phyloP scores from a whole-genome alignment of 345 rosid genomes.

The Melaleuca quinquenervia region DNA sequence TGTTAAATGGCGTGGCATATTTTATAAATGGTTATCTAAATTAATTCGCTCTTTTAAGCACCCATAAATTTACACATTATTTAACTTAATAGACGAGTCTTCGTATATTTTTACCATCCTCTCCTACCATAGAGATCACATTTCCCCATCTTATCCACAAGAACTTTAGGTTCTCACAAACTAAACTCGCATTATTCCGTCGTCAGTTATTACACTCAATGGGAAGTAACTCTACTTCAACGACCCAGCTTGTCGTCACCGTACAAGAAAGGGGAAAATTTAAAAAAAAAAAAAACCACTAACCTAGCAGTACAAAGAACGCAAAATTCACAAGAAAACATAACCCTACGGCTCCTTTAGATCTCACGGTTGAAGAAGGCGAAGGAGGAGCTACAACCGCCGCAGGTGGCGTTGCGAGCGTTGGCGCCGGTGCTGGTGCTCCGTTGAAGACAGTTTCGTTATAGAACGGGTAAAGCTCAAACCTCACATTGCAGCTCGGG shows the following conservation, averaged over 20 bases:
- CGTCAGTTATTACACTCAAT: not conserved
- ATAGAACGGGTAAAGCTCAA: constrained; percentile 24
- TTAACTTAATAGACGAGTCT: not conserved
- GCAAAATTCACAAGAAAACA: not conserved
- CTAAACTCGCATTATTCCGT: not conserved
- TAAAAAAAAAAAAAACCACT: not conserved
- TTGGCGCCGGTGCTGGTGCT: not conserved
- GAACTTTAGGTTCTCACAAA: not conserved
- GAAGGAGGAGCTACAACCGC: not conserved
- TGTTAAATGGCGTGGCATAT: not conserved
- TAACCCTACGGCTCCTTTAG: not conserved
- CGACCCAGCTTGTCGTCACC: not conserved
- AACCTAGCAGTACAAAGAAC: not conserved
- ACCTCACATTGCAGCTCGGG: constrained; percentile 33
- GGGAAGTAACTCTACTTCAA: not conserved
- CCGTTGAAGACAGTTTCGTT: not conserved
- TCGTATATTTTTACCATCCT: not conserved
- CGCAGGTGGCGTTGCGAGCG: constrained; percentile 4
- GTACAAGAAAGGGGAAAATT: not conserved
- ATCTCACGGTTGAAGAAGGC: not conserved
- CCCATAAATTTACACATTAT: not conserved
- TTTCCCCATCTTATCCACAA: not conserved
- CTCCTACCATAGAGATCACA: not conserved
- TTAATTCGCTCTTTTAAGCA: not conserved
- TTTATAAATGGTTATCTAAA: not conserved